Evolutionary conservation across 1,139 yeast genomes (phyloP).

Genomic region (Scheffersomyces titani): DNA sequence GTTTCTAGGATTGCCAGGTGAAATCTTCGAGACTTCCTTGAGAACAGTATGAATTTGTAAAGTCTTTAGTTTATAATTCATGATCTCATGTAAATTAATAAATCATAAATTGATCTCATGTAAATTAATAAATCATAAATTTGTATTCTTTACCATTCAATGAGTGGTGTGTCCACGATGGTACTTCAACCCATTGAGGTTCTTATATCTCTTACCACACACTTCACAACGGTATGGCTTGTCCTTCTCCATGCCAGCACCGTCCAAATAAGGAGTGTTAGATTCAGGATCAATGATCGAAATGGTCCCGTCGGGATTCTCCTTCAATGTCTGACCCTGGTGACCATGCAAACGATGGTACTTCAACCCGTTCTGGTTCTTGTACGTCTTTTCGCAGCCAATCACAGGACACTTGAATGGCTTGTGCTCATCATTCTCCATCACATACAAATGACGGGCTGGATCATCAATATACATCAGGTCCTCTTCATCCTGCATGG

Average conservation of each 20-base stretch:
- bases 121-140: too few relatives aligned
- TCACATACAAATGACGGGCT: constrained; percentile 87
- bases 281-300: constrained; percentile 92
- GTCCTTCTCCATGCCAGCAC: constrained; percentile 92
- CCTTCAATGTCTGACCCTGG: constrained; percentile 88
- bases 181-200: constrained; percentile 91
- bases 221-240: constrained; percentile 98
- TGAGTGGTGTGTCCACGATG: constrained; percentile 98
- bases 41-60: not conserved
- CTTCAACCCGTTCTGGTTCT: constrained; percentile 95
- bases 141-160: constrained; percentile 28
- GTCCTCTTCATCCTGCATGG: constrained; percentile 37
- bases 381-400: constrained; percentile 96
- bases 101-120: not conserved
- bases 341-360: constrained; percentile 97
- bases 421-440: constrained; percentile 89
- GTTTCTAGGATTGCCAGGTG: not conserved
- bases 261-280: constrained; percentile 88
- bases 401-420: constrained; percentile 98
- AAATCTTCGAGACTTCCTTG: not conserved
- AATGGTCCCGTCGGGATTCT: constrained; percentile 90
- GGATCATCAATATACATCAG: constrained; percentile 86
- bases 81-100: not conserved
- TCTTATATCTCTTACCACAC: constrained; percentile 96
- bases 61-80: not conserved